These are phyloP conservation scores for Eutrema japonicum DNA, from an alignment of 345 rosid species.

Conservation along the genomic window DNA sequence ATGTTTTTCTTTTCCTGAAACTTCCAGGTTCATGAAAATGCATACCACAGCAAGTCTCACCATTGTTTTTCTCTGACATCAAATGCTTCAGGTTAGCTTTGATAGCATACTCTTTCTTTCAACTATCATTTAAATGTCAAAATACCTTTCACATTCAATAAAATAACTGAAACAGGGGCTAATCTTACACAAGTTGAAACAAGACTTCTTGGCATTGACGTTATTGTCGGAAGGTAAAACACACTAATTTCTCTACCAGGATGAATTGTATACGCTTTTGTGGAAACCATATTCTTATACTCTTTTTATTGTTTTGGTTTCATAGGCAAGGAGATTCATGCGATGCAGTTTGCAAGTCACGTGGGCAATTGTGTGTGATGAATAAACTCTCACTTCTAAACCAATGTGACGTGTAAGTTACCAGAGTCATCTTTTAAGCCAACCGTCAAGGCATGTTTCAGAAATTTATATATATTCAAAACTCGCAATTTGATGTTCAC, in stretches of 20 bases:
- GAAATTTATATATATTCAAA: neutral
- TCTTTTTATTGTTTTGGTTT: conserved; percentile 28
- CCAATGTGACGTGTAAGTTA: conserved; percentile 80
- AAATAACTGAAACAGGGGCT: conserved; percentile 41
- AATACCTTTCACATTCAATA: neutral
- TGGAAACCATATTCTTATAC: neutral
- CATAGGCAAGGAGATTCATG: conserved; percentile 90
- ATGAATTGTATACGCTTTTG: conserved; percentile 31
- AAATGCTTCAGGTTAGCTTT: conserved; percentile 68
- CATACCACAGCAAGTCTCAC: conserved; percentile 86
- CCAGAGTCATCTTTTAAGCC: conserved; percentile 1
- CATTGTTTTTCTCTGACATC: conserved; percentile 87
- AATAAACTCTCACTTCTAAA: conserved; percentile 84
- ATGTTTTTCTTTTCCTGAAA: conserved; percentile 4
- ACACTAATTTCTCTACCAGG: neutral
- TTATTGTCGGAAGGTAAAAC: conserved; percentile 73
- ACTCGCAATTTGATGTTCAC: conserved; percentile 3
- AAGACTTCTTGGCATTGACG: conserved; percentile 76
- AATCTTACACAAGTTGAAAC: conserved; percentile 59
- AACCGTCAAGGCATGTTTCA: conserved; percentile 7
- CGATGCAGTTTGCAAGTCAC: conserved; percentile 76
- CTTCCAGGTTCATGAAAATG: conserved; percentile 93
- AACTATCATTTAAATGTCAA: neutral
- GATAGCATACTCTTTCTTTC: conserved; percentile 22
- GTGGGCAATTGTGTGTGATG: conserved; percentile 82